Conservation (phyloP, 495 filamentous ascomycete genomes). For the Thozetella sp. region DNA sequence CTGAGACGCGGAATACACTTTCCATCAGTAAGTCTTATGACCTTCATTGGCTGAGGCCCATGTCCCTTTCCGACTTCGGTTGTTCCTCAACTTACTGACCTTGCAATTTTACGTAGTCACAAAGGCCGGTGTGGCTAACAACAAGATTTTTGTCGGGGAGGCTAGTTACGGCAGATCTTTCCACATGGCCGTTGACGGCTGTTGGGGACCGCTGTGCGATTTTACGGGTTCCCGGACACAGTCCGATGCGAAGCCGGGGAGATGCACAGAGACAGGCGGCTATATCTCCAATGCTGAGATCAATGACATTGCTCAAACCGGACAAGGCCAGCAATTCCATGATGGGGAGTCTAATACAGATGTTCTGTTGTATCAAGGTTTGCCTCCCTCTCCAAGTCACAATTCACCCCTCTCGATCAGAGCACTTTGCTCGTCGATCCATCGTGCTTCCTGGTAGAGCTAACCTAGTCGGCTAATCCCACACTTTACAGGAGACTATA, state of each 20-base stretch:
- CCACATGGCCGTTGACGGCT: slow-evolving; percentile 17
- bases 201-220: slow-evolving; percentile 8
- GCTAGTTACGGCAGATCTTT: slow-evolving; percentile 32
- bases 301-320: slow-evolving; percentile 17
- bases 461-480: too few relatives aligned
- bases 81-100: too few relatives aligned
- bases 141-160: slow-evolving; percentile 32
- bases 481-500: too few relatives aligned
- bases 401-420: too few relatives aligned
- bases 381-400: too few relatives aligned
- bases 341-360: slow-evolving; percentile 24
- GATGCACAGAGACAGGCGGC: slow-evolving; percentile 36
- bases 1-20: slow-evolving; percentile 34
- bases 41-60: too few relatives aligned
- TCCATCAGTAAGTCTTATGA: too few relatives aligned
- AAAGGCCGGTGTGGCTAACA: slow-evolving; percentile 39
- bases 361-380: slow-evolving; percentile 41
- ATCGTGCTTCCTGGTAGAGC: too few relatives aligned
- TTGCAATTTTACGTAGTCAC: too few relatives aligned
- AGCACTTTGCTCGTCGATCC: too few relatives aligned
- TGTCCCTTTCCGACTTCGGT: too few relatives aligned
- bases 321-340: slow-evolving; percentile 3
- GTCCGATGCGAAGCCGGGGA: slow-evolving; percentile 23
- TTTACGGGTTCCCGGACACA: slow-evolving; percentile 9
- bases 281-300: slow-evolving; percentile 41